Evolutionary conservation across 352 stramenopile species (phyloP).

Genomic region (Globisporangium yorkense): DNA sequence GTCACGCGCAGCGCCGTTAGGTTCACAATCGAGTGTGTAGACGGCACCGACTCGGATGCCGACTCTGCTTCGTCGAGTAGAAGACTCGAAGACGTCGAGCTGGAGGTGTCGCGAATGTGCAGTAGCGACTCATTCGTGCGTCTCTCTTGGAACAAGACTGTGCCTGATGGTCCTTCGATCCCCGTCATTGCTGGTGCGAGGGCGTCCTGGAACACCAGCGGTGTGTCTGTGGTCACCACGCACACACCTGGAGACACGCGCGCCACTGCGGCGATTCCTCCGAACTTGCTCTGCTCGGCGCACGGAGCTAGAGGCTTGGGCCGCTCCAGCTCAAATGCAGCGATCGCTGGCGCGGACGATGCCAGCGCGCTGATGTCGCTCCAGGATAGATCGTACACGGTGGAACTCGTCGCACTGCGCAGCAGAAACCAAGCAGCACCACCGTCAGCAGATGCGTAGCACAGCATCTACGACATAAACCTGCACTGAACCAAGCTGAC

Average conservation of each 20-base stretch:
- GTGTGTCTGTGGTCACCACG: constrained; percentile 15
- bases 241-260: constrained; percentile 7
- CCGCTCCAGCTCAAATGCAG: background rate
- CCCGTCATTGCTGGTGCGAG: background rate
- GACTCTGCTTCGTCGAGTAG: background rate
- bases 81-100: background rate
- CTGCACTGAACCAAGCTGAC: too few relatives aligned
- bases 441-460: background rate
- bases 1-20: constrained; percentile 33
- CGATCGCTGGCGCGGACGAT: constrained; percentile 3
- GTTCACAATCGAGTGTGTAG: constrained; percentile 19
- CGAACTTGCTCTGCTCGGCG: background rate
- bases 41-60: background rate
- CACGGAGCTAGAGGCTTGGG: background rate
- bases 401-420: constrained; percentile 6
- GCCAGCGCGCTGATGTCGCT: constrained; percentile 12
- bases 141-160: background rate
- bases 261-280: constrained; percentile 1
- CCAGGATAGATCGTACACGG: constrained; percentile 27
- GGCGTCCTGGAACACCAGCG: constrained; percentile 9
- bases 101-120: background rate
- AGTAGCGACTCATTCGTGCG: background rate
- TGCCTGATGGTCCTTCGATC: background rate
- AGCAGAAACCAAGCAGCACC: background rate
- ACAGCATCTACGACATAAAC: too few relatives aligned